Conservation (phyloP, 2,329 filamentous ascomycete species). For the Tolypocladium album region DNA sequence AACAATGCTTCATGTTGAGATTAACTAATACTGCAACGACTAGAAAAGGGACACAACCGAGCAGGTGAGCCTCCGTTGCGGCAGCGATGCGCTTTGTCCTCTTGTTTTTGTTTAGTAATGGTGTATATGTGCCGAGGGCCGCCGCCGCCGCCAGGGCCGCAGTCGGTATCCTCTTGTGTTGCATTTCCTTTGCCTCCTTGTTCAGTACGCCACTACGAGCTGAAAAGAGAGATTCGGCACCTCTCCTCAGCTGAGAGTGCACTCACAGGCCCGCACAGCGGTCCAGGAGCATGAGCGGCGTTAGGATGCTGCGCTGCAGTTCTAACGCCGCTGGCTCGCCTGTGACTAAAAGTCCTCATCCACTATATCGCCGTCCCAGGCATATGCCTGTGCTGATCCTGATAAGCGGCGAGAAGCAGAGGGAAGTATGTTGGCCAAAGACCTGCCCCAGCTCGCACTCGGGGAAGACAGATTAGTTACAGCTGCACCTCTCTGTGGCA, state of each 20-base stretch:
- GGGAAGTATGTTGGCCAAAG: slow-evolving; percentile 3
- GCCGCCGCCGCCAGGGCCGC: slow-evolving; percentile 18
- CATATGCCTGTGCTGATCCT: not conserved
- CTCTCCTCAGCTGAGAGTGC: slow-evolving; percentile 9
- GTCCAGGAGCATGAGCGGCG: slow-evolving; percentile 8
- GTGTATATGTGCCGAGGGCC: not conserved
- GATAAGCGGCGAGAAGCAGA: not conserved
- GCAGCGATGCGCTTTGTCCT: slow-evolving; percentile 23
- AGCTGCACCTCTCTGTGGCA: not conserved
- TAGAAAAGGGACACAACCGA: slow-evolving; percentile 18
- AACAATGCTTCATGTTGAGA: slow-evolving; percentile 19
- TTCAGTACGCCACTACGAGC: not conserved
- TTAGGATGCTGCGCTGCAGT: slow-evolving; percentile 12
- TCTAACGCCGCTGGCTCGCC: slow-evolving; percentile 5
- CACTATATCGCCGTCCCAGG: not conserved
- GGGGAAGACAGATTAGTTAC: not conserved
- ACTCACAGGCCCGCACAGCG: slow-evolving; percentile 10
- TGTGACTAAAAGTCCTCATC: slow-evolving; percentile 4
- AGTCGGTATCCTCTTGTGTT: slow-evolving; percentile 7
- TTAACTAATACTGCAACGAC: slow-evolving; percentile 33
- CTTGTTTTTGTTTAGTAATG: slow-evolving; percentile 14
- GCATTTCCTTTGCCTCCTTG: slow-evolving; percentile 4
- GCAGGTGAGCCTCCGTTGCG: slow-evolving; percentile 22
- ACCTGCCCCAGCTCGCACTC: not conserved
- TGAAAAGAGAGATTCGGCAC: slow-evolving; percentile 20